Base-by-base conservation (phyloP, 495 filamentous ascomycete species). In the Elasticomyces elasticus region DNA sequence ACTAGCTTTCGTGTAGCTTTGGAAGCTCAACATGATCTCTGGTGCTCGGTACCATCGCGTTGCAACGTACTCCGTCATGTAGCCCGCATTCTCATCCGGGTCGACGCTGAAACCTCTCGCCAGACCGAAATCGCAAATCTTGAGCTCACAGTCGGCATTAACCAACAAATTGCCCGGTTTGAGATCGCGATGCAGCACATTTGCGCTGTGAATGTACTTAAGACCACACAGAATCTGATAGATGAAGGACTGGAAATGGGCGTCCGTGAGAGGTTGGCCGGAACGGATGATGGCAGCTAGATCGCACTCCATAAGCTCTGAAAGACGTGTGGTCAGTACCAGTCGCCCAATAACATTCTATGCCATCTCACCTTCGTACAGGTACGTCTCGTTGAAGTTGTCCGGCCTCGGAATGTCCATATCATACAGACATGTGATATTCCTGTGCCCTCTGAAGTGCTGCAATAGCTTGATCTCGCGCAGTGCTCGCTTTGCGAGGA, bases 51-150 rank as follows among this genome's bases (percentile, higher is more conserved):
- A 99, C 94, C 94, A 99, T 65, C 94, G 79, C 50, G 94, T 99
- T 43, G 94, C 94, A 51, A 99, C 94, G 67, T 99, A 99, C 86
- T 99, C 94, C 15, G 94, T 99, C 94, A 99, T 99, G 79, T 97
- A 99, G 25, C 94, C 94, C 7, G 92, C 95, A 72, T 99, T 99
- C 69, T 99, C 94, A 62, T 97, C 94, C 9, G 67, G 62, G 85
- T 92, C 50, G 85, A 95, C 33, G 85, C 91, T 43, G 87, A 94
- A 52, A 83, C 96, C 69, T 66, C 94, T 78, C 46, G 94, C 94
- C 27, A 99, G 79, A 58, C 94, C 94, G 63, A 99, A 99, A 67
- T 99, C 94, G 71, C 88, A 94, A 59, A 99, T 94, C 74, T 99
- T 99, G 62, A 99, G 75, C 70, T 99, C 94, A 67, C 94, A 99